Conservation (phyloP, 2,329 filamentous ascomycete species). For the Trichophyton rubrum region DNA sequence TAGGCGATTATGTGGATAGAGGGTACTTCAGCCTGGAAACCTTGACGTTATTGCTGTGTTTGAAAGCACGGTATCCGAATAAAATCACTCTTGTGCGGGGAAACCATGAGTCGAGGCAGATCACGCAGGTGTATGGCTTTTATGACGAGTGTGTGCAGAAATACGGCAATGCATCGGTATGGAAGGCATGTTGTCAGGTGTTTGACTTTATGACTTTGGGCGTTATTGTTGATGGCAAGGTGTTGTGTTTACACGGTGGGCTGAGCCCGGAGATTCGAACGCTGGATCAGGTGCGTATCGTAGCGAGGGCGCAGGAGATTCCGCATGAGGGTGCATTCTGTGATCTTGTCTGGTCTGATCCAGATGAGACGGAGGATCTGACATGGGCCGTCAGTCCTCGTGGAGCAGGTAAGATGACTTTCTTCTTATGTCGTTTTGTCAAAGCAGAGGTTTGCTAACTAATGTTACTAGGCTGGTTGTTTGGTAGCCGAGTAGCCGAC, state of each 20-base stretch:
- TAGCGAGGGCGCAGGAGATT: constrained; percentile 96
- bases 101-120: constrained; percentile 97
- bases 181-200: constrained; percentile 98
- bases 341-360: constrained; percentile 94
- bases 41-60: constrained; percentile 61
- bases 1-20: constrained; percentile 95
- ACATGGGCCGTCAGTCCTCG: constrained; percentile 84
- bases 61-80: constrained; percentile 66
- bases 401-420: constrained; percentile 54
- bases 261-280: constrained; percentile 93
- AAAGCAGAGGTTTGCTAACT: neutral
- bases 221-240: constrained; percentile 96
- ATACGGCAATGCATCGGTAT: constrained; percentile 97
- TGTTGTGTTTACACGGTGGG: constrained; percentile 96
- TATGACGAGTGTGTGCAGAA: constrained; percentile 98
- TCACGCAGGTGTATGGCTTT: constrained; percentile 98
- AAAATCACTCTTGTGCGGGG: constrained; percentile 97
- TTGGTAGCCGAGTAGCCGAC: constrained; percentile 38
- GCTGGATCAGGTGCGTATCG: constrained; percentile 83
- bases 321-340: constrained; percentile 98
- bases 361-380: constrained; percentile 75
- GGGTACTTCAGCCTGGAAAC: constrained; percentile 99
- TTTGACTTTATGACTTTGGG: constrained; percentile 98
- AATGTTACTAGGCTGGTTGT: constrained; percentile 12
- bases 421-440: neutral